phyloP scores from a whole-genome alignment of 306 rosid species.

The Rosa lucieae region DNA sequence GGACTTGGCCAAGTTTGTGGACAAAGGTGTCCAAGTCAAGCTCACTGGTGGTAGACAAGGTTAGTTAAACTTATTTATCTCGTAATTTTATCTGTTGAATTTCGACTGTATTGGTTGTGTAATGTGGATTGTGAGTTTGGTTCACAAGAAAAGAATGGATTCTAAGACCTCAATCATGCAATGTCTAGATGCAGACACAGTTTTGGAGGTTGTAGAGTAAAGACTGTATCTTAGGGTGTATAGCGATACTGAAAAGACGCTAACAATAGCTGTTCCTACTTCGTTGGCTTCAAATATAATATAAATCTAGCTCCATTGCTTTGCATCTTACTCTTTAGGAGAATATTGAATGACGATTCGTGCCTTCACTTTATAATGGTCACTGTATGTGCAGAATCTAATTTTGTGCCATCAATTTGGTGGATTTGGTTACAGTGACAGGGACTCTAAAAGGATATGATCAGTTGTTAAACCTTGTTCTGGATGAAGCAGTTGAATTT shows the following conservation, averaged over 20 bases:
- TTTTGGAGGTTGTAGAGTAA: neutral
- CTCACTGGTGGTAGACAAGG: constrained; percentile 96
- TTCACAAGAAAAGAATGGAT: neutral
- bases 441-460: constrained; percentile 97
- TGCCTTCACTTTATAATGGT: neutral
- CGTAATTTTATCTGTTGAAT: neutral
- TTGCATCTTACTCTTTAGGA: neutral
- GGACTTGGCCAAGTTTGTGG: constrained; percentile 85
- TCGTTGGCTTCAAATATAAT: neutral
- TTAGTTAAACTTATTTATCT: constrained; percentile 3
- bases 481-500: constrained; percentile 92
- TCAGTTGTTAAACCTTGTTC: constrained; percentile 89
- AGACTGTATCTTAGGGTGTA: neutral
- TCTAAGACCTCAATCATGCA: neutral
- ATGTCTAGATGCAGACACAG: neutral
- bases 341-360: neutral
- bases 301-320: neutral
- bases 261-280: neutral
- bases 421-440: constrained; percentile 53
- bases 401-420: constrained; percentile 19
- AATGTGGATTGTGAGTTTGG: neutral
- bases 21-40: constrained; percentile 93
- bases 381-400: neutral
- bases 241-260: neutral
- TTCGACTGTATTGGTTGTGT: neutral